Percentiles rank a stretch among this genome's conserved stretches.
phyloP scores from a whole-genome alignment of 352 stramenopile genomes.

The Globisporangium cederbergense region DNA sequence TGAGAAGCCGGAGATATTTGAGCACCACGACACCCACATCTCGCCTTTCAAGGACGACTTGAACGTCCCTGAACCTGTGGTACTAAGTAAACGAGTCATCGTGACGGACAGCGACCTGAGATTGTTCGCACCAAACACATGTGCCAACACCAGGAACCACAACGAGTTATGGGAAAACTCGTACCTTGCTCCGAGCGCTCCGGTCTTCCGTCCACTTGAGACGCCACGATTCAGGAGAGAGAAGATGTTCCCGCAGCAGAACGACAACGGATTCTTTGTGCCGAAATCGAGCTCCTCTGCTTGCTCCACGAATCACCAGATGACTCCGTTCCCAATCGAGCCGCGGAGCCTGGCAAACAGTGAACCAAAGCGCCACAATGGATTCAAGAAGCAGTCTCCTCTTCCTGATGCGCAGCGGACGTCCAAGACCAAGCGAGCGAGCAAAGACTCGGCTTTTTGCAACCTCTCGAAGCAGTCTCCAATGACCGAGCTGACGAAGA shows the following conservation, averaged over 20 bases:
- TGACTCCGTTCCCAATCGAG: conserved; percentile 18
- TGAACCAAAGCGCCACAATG: background rate
- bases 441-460: background rate
- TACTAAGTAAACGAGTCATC: conserved; percentile 42
- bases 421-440: conserved; percentile 7
- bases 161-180: conserved; percentile 6
- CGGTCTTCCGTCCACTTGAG: background rate
- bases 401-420: conserved; percentile 12
- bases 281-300: conserved; percentile 9
- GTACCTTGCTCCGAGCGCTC: background rate
- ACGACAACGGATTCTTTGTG: background rate
- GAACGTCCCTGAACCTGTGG: conserved; percentile 31
- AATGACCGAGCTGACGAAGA: conserved; percentile 16
- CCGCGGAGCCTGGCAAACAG: conserved; percentile 7
- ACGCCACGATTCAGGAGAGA: conserved; percentile 15
- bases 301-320: conserved; percentile 11
- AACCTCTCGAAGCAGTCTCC: conserved; percentile 8
- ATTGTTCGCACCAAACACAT: conserved; percentile 15
- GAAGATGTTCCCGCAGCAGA: conserved; percentile 24
- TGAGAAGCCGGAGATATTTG: conserved; percentile 10
- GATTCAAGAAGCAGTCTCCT: conserved; percentile 16
- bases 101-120: conserved; percentile 45
- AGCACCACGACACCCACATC: background rate
- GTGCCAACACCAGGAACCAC: background rate
- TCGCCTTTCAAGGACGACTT: conserved; percentile 16